A percentile compares a stretch with the other conserved stretches of the same genome.
phyloP scores from a whole-genome alignment of 768 basidiomycete genomes.

The Rhizopogon rudus region DNA sequence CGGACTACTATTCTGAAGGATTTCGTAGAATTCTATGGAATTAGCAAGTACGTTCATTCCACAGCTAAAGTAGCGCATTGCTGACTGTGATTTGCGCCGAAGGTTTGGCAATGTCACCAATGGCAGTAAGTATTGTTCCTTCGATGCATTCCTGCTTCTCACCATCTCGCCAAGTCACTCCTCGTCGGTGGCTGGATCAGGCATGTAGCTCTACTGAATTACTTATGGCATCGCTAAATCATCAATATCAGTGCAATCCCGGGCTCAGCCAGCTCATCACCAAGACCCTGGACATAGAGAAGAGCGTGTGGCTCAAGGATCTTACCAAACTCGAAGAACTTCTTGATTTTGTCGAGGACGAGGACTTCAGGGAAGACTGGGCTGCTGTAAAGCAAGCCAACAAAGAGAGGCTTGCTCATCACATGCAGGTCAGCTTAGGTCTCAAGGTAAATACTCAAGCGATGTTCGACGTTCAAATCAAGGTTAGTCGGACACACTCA shows the following conservation, averaged over 20 bases:
- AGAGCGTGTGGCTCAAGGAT: slow-evolving; percentile 82
- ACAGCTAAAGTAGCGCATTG: neutral
- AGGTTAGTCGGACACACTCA: slow-evolving; percentile 34
- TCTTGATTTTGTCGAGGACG: slow-evolving; percentile 65
- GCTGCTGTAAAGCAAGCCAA: slow-evolving; percentile 82
- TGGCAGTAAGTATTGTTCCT: slow-evolving; percentile 56
- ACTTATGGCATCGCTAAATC: slow-evolving; percentile 3
- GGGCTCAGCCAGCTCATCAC: slow-evolving; percentile 82
- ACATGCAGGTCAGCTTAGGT: slow-evolving; percentile 69
- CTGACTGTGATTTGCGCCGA: slow-evolving; percentile 12
- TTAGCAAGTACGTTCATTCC: slow-evolving; percentile 53
- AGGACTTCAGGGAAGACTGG: slow-evolving; percentile 76
- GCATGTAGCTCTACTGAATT: slow-evolving; percentile 22
- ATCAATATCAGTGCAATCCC: slow-evolving; percentile 71
- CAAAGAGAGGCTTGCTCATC: slow-evolving; percentile 81
- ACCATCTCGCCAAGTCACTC: slow-evolving; percentile 54
- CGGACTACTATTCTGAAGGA: slow-evolving; percentile 81
- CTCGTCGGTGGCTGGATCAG: slow-evolving; percentile 89
- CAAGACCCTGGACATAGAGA: slow-evolving; percentile 69
- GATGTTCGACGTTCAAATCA: slow-evolving; percentile 90
- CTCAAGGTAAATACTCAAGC: slow-evolving; percentile 68
- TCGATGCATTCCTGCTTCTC: neutral
- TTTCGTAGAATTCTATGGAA: slow-evolving; percentile 89
- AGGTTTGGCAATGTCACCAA: slow-evolving; percentile 91
- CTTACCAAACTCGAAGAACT: slow-evolving; percentile 75